These are phyloP conservation scores for Phyllosticta ampelicida DNA, from an alignment of 2,329 filamentous ascomycete genomes.

Conservation along the genomic window DNA sequence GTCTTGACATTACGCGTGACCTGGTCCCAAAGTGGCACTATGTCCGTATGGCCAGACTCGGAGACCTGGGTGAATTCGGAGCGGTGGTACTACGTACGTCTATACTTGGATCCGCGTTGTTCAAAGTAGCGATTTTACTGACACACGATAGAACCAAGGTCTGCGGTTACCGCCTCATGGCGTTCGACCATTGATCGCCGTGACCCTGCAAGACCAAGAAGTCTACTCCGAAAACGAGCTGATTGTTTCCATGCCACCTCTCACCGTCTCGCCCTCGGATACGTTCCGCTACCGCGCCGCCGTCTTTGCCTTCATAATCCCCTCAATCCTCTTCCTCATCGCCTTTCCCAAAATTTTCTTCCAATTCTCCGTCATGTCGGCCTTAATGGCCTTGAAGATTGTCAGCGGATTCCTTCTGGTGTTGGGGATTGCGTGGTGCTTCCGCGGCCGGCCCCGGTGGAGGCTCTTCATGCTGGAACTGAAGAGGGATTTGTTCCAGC, in stretches of 20 bases:
- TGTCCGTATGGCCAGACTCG: conserved; percentile 4
- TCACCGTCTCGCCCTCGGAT: neutral
- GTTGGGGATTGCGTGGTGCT: neutral
- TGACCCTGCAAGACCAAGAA: neutral
- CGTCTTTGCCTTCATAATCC: neutral
- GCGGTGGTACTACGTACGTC: neutral
- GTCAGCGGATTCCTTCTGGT: neutral
- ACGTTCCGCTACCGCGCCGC: neutral
- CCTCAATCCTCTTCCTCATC: neutral
- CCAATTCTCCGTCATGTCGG: neutral
- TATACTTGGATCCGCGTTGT: neutral
- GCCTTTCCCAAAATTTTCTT: neutral
- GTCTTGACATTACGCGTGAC: neutral
- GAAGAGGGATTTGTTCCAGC: neutral
- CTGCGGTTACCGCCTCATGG: neutral
- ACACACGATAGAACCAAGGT: neutral
- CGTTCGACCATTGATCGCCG: conserved; percentile 2
- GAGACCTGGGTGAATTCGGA: neutral
- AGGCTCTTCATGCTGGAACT: neutral
- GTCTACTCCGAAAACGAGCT: neutral
- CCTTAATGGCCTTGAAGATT: neutral
- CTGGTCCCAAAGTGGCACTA: neutral
- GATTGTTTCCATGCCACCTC: neutral
- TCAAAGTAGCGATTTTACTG: neutral
- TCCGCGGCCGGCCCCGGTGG: neutral